Conservation (phyloP, 2,329 filamentous ascomycete genomes). For the Nectriaceae sp. region DNA sequence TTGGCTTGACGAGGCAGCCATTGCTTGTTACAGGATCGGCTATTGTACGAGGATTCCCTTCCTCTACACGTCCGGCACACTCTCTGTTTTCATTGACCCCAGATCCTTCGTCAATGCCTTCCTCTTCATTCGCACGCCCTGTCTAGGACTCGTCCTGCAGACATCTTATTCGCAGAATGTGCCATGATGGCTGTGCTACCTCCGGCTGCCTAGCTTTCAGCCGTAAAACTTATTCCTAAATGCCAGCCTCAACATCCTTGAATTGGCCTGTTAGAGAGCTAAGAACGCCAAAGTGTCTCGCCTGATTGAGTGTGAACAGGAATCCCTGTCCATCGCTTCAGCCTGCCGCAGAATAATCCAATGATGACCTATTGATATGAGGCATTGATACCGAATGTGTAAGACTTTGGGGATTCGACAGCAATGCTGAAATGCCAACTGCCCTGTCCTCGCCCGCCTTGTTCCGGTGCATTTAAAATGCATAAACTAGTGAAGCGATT, state of each 20-base stretch:
- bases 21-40: background rate
- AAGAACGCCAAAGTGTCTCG: background rate
- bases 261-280: background rate
- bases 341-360: constrained; percentile 6
- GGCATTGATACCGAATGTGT: constrained; percentile 14
- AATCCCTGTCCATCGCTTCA: constrained; percentile 20
- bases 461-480: too few species aligned
- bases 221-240: background rate
- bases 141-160: background rate
- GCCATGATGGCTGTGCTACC: background rate
- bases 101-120: too few species aligned
- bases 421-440: too few species aligned
- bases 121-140: too few species aligned
- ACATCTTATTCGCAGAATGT: background rate
- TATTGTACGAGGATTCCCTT: background rate
- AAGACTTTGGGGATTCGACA: too few species aligned
- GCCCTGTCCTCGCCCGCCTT: too few species aligned
- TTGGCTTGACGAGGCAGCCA: background rate
- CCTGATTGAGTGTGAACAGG: constrained; percentile 11
- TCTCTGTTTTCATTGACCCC: too few species aligned
- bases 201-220: background rate
- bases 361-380: too few species aligned
- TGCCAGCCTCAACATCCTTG: background rate
- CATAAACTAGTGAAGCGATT: too few species aligned
- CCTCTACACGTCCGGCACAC: too few species aligned